phyloP scores from a whole-genome alignment of 768 basidiomycete species.

The Ephemerocybe angulata region DNA sequence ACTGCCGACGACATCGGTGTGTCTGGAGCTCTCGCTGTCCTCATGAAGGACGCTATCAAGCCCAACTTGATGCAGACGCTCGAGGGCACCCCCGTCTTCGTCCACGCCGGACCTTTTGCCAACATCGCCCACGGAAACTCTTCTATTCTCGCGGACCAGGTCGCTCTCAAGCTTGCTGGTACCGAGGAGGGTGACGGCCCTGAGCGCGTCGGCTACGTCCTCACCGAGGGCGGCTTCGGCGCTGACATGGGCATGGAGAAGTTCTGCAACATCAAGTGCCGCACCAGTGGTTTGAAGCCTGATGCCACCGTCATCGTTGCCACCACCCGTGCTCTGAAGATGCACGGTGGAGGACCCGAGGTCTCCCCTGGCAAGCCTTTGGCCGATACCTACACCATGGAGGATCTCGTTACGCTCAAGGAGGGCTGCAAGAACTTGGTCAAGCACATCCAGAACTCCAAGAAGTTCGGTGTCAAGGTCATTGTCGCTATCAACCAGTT shows the following conservation, averaged over 20 bases:
- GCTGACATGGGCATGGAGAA: slow-evolving; percentile 99
- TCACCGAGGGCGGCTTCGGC: slow-evolving; percentile 98
- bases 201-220: slow-evolving; percentile 85
- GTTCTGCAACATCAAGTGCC: slow-evolving; percentile 99
- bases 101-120: slow-evolving; percentile 97
- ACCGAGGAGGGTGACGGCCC: slow-evolving; percentile 85
- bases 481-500: slow-evolving; percentile 96
- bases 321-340: slow-evolving; percentile 95
- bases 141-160: slow-evolving; percentile 94
- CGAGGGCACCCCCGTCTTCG: slow-evolving; percentile 98
- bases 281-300: slow-evolving; percentile 86
- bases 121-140: slow-evolving; percentile 99
- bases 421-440: slow-evolving; percentile 91
- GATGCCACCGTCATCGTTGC: slow-evolving; percentile 96
- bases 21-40: slow-evolving; percentile 90
- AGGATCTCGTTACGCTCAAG: slow-evolving; percentile 84
- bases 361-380: slow-evolving; percentile 94
- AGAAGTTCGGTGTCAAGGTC: slow-evolving; percentile 95
- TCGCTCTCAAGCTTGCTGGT: slow-evolving; percentile 95
- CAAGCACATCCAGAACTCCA: slow-evolving; percentile 91
- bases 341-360: slow-evolving; percentile 98
- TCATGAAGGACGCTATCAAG: slow-evolving; percentile 99
- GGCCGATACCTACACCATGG: slow-evolving; percentile 89
- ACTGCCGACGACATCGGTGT: slow-evolving; percentile 97
- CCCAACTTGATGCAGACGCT: slow-evolving; percentile 99